Conservation (phyloP, 495 filamentous ascomycete species). For the Aspergillus leporis region DNA sequence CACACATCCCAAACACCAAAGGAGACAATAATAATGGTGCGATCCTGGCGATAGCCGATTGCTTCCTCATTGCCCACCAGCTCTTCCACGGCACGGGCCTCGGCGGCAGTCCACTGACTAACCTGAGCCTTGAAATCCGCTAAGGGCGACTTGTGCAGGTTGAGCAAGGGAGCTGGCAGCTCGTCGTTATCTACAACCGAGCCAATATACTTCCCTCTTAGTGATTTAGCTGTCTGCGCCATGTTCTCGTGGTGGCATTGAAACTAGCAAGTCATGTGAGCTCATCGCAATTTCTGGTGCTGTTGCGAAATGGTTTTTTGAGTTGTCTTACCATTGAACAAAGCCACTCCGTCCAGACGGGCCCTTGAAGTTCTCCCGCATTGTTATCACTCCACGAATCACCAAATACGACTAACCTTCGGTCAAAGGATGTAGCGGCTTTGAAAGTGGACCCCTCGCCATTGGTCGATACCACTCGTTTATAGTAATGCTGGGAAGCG, state of each 20-base stretch:
- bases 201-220: constrained; percentile 33
- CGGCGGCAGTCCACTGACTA: constrained; percentile 39
- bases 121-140: constrained; percentile 47
- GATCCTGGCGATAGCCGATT: constrained; percentile 28
- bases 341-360: constrained; percentile 48
- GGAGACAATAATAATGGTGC: constrained; percentile 42
- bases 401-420: constrained; percentile 48
- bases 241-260: constrained; percentile 49
- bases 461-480: constrained; percentile 22
- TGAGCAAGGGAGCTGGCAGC: constrained; percentile 24
- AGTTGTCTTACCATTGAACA: constrained; percentile 39
- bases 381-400: constrained; percentile 53
- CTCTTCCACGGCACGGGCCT: constrained; percentile 23
- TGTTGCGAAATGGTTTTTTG: constrained; percentile 5
- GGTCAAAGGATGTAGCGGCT: constrained; percentile 27
- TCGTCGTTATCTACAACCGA: constrained; percentile 45
- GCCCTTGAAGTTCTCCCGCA: constrained; percentile 35
- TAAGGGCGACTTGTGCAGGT: constrained; percentile 30
- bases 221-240: constrained; percentile 37
- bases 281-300: background rate
- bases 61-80: constrained; percentile 24
- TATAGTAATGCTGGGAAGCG: constrained; percentile 29
- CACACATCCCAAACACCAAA: constrained; percentile 56
- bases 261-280: constrained; percentile 28
- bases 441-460: constrained; percentile 22